Conservation (phyloP, 345 rosid genomes). For the Melaleuca alternifolia region DNA sequence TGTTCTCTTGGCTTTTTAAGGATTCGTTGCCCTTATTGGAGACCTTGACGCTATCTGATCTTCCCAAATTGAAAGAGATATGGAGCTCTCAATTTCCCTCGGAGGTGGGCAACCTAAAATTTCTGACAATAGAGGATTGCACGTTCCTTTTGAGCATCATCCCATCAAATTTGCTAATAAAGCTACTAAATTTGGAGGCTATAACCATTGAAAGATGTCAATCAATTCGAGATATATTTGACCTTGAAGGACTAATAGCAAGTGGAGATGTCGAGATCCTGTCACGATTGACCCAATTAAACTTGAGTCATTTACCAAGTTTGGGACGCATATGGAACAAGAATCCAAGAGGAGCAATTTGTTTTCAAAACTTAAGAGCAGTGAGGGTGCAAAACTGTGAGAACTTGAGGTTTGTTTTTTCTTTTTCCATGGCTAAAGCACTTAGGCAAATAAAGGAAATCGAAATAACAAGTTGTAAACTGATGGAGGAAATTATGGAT, state of each 20-base stretch:
- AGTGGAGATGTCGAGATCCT: accelerated
- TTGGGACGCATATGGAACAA: not conserved
- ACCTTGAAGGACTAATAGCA: accelerated
- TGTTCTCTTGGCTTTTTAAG: not conserved
- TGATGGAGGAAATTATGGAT: slow-evolving; percentile 4
- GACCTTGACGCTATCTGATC: not conserved
- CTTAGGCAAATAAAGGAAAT: not conserved
- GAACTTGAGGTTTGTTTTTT: not conserved
- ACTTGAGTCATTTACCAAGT: not conserved
- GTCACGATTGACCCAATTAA: not conserved
- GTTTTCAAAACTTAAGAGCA: not conserved
- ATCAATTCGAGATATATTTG: accelerated
- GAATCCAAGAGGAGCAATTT: not conserved
- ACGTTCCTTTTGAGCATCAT: not conserved
- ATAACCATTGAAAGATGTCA: not conserved
- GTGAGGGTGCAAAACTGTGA: not conserved
- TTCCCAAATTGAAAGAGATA: not conserved
- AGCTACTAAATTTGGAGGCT: not conserved
- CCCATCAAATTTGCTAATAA: not conserved
- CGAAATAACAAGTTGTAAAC: not conserved
- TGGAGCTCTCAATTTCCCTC: not conserved
- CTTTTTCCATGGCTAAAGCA: slow-evolving; percentile 2
- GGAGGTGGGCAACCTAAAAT: not conserved
- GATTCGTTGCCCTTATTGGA: not conserved
- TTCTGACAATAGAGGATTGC: not conserved